Evolutionary conservation across 2,329 filamentous ascomycete genomes (phyloP).

Genomic region (Cladosporium colombiae): DNA sequence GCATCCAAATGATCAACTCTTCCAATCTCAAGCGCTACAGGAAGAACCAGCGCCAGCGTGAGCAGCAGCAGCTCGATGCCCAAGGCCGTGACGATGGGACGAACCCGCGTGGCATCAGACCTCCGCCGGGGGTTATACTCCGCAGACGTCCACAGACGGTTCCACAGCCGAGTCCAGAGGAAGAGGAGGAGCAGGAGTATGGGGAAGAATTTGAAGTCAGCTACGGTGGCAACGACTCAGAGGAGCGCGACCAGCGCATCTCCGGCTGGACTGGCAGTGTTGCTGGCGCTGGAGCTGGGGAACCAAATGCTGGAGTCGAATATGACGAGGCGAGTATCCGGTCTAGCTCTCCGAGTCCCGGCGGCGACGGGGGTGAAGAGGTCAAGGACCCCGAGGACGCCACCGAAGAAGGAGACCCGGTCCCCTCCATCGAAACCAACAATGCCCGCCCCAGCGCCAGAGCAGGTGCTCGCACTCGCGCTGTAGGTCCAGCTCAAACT

Average conservation of each 20-base stretch:
- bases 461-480: neutral
- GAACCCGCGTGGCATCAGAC: neutral
- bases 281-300: neutral
- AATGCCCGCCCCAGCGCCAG: too few species aligned
- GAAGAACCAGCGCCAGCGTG: neutral
- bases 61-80: neutral
- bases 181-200: neutral
- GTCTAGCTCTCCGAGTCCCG: neutral
- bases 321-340: neutral
- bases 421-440: neutral
- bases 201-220: too few species aligned
- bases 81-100: neutral
- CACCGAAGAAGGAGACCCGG: neutral
- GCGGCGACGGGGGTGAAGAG: neutral
- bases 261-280: neutral
- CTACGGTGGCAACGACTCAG: neutral
- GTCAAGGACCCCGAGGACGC: neutral
- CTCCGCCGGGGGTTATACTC: neutral
- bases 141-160: neutral
- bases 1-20: neutral
- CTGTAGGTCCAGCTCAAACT: neutral
- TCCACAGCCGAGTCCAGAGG: neutral
- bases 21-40: neutral
- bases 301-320: neutral
- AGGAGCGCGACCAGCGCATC: slow-evolving; percentile 1